These are phyloP conservation scores for Dothistroma pini DNA, from an alignment of 2,329 filamentous ascomycete species.

Conservation along the genomic window DNA sequence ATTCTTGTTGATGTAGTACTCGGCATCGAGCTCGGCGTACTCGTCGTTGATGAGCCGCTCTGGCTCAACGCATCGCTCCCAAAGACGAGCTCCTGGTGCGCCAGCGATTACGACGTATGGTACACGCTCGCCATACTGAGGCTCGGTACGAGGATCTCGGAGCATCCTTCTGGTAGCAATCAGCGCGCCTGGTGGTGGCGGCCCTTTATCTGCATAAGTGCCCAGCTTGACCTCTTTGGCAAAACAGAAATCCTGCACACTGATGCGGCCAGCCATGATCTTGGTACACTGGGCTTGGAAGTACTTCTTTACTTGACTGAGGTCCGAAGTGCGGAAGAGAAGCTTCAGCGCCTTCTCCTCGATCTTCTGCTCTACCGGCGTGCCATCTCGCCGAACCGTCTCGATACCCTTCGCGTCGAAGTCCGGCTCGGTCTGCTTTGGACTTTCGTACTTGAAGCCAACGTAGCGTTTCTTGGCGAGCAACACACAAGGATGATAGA, in stretches of 20 bases:
- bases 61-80: constrained; percentile 86
- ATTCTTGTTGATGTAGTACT: constrained; percentile 97
- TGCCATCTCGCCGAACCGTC: constrained; percentile 91
- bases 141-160: constrained; percentile 78
- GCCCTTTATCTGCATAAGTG: constrained; percentile 76
- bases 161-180: constrained; percentile 86
- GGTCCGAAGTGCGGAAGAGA: constrained; percentile 83
- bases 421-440: constrained; percentile 70
- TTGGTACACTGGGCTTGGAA: constrained; percentile 88
- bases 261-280: constrained; percentile 84
- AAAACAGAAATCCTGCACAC: constrained; percentile 94
- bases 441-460: constrained; percentile 90
- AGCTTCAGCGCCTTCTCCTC: constrained; percentile 87
- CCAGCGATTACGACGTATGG: constrained; percentile 92
- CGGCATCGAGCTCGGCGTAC: constrained; percentile 78
- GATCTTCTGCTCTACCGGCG: constrained; percentile 92
- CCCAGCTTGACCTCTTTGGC: constrained; percentile 88
- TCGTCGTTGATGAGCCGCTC: constrained; percentile 75
- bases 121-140: constrained; percentile 91
- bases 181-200: constrained; percentile 79
- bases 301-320: constrained; percentile 83
- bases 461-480: constrained; percentile 98
- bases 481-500: constrained; percentile 91
- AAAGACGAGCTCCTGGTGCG: constrained; percentile 76
- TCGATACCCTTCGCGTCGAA: constrained; percentile 99